Base-by-base conservation (phyloP, 2,329 filamentous ascomycete genomes). In the Cadophora sp. region DNA sequence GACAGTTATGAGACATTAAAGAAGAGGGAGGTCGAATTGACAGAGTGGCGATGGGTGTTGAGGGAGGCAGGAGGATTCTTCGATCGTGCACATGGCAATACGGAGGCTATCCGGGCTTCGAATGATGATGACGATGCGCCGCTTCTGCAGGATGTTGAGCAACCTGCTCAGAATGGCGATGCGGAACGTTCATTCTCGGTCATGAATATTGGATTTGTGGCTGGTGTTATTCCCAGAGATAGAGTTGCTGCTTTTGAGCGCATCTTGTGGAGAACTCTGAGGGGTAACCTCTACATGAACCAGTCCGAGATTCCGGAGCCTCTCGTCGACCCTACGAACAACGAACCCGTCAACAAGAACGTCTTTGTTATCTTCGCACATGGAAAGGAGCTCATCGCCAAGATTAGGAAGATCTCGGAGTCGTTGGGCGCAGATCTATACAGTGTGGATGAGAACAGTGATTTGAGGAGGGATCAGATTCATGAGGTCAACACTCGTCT, bases 331-430 rank as follows among this genome's bases (percentile, higher is more conserved):
- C 95, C 96, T 19, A 87, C 91, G 78, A 97, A 89, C 83, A 97
- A 98, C 79, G 95, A 98, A 82, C 86, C 92, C 72, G 87, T 97
- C 75, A 89, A 92, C 84, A 99, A 99, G 89, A 99, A 97, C 76
- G 96, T 99, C 66, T 99, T 99, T 77, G 95, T 99, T 77, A 99
- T 99, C 80, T 99, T 99, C 76, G 96, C 96, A 14, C 96, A 99
- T 77, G 96, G 96, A 78, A 97, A 97, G 82, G 95, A 98, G 81
- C 97, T 99, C 74, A 90, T 99, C 76, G 92, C 94, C 77, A 99
- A 99, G 89, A 98, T 99, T 79, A 90, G 96, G 78, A 98, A 97
- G 87, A 98, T 99, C 70, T 98, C 95, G 1, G 96, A 99, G 83
- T 97, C 94, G 9, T 91, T 99, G 81, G 93, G 95, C 70, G 96